Evolutionary conservation across 2,329 filamentous ascomycete genomes (phyloP).

Genomic region (Colletotrichum simmondsii): DNA sequence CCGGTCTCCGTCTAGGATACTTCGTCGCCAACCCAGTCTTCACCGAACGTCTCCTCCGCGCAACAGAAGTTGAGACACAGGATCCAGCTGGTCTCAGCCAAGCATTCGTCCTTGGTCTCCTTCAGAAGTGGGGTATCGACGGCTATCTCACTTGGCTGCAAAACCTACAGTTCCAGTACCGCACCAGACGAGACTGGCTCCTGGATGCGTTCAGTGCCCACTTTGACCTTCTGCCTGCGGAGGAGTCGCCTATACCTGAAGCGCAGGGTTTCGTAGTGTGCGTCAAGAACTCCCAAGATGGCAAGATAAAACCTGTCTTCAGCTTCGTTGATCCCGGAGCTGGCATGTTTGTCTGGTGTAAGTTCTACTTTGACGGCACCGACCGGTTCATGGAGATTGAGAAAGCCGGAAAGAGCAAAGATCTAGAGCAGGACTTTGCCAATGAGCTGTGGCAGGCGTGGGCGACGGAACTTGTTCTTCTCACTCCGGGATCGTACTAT

Average conservation of each 20-base stretch:
- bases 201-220: constrained; percentile 60
- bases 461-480: constrained; percentile 37
- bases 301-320: constrained; percentile 38
- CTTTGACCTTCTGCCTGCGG: constrained; percentile 37
- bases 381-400: constrained; percentile 38
- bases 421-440: constrained; percentile 40
- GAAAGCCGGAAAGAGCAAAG: background rate
- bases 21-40: constrained; percentile 53
- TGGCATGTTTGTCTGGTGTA: constrained; percentile 47
- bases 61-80: constrained; percentile 67
- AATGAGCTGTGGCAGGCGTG: constrained; percentile 37
- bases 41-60: constrained; percentile 42
- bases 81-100: constrained; percentile 77
- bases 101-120: constrained; percentile 39
- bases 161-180: constrained; percentile 75
- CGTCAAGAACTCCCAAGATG: constrained; percentile 1
- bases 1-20: constrained; percentile 76
- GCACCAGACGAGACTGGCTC: constrained; percentile 71
- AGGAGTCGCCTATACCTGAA: constrained; percentile 29
- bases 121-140: constrained; percentile 76
- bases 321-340: constrained; percentile 42
- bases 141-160: constrained; percentile 83
- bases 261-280: constrained; percentile 39
- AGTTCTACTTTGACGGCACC: constrained; percentile 40
- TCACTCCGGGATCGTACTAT: constrained; percentile 46